Evolutionary conservation across 1,284 basidiomycete genomes (phyloP).

Genomic region (Ganoderma boninense): DNA sequence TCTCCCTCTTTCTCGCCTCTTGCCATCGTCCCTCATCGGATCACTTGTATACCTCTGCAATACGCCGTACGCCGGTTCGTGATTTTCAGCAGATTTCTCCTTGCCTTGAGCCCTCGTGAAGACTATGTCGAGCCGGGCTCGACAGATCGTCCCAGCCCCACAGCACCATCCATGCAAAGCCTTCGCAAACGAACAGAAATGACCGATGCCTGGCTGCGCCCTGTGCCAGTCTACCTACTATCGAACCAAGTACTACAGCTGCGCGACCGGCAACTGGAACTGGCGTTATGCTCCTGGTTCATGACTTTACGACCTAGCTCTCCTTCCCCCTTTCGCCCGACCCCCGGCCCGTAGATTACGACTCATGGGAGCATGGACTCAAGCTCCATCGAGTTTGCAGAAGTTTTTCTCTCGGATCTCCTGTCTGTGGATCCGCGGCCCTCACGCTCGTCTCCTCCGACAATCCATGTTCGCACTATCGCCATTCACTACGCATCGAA

Average conservation of each 20-base stretch:
- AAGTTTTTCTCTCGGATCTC: background rate
- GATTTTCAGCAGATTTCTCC: background rate
- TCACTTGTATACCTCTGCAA: background rate
- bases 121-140: background rate
- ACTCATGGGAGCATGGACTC: constrained; percentile 4
- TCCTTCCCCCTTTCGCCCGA: too few species aligned
- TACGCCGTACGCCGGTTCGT: background rate
- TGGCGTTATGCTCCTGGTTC: background rate
- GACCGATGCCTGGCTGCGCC: background rate
- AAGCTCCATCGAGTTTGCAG: background rate
- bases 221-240: background rate
- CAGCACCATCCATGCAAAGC: background rate
- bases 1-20: background rate
- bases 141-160: too few species aligned
- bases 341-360: background rate
- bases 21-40: background rate
- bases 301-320: background rate
- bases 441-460: background rate
- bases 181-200: background rate
- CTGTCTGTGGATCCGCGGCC: constrained; percentile 9
- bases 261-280: background rate
- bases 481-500: too few species aligned
- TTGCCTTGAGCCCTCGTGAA: background rate
- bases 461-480: background rate
- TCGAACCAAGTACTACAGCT: background rate